Evolutionary conservation across 2,329 filamentous ascomycete species (phyloP).

Genomic region (Lomentospora prolificans): DNA sequence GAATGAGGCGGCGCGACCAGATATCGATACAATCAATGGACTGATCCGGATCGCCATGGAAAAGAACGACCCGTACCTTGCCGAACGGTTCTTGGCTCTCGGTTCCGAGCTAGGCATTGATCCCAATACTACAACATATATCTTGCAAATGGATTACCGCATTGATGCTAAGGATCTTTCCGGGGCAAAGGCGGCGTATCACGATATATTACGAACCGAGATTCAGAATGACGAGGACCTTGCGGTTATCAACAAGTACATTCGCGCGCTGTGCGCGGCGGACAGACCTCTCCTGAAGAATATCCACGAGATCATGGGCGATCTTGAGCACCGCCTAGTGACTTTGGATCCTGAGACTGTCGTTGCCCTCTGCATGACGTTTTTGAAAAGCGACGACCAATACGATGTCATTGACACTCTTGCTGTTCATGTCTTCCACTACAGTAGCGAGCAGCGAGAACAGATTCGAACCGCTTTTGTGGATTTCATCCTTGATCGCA

Average conservation of each 20-base stretch:
- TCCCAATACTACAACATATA: conserved; percentile 59
- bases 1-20: conserved; percentile 41
- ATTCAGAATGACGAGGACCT: conserved; percentile 49
- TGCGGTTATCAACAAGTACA: conserved; percentile 58
- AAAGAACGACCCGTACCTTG: conserved; percentile 59
- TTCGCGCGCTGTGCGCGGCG: conserved; percentile 56
- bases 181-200: conserved; percentile 58
- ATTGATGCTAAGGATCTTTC: conserved; percentile 64
- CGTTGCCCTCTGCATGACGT: conserved; percentile 59
- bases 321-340: conserved; percentile 60
- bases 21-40: conserved; percentile 64
- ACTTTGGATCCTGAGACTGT: conserved; percentile 67
- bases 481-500: conserved; percentile 54
- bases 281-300: conserved; percentile 55
- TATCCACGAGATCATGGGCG: conserved; percentile 63
- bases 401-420: conserved; percentile 75
- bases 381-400: conserved; percentile 66
- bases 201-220: conserved; percentile 42
- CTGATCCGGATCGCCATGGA: conserved; percentile 64
- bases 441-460: conserved; percentile 58
- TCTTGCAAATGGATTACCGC: conserved; percentile 67
- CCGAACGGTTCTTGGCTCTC: conserved; percentile 62
- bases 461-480: conserved; percentile 57
- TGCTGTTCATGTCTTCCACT: conserved; percentile 62
- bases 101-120: conserved; percentile 54